Evolutionary conservation across 139 green algal genomes (phyloP).

Genomic region (Trebouxia sp.): DNA sequence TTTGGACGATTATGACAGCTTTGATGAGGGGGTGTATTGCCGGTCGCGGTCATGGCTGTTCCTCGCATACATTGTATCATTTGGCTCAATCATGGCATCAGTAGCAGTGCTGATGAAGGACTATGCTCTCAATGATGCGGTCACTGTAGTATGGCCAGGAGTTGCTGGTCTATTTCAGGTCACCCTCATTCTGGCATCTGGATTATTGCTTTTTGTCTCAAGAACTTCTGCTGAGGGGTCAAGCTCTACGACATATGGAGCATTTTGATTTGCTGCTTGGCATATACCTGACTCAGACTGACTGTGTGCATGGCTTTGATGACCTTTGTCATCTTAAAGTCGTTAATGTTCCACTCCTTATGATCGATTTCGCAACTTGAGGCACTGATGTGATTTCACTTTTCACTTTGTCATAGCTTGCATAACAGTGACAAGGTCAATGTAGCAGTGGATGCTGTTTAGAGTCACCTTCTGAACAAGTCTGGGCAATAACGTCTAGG

Average conservation of each 20-base stretch:
- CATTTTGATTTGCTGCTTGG: neutral
- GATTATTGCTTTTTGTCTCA: slow-evolving; percentile 77
- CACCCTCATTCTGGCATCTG: slow-evolving; percentile 68
- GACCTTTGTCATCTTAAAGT: no score
- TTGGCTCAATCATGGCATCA: slow-evolving; percentile 44
- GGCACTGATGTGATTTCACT: no score
- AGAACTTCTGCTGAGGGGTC: slow-evolving; percentile 45
- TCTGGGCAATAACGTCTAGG: no score
- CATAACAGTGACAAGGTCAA: no score
- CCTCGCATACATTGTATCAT: slow-evolving; percentile 84
- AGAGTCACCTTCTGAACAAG: no score
- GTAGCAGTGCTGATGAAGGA: slow-evolving; percentile 79
- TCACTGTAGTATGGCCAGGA: slow-evolving; percentile 31
- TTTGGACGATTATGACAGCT: slow-evolving; percentile 58
- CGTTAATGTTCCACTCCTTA: no score
- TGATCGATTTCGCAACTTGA: no score
- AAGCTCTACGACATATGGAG: neutral
- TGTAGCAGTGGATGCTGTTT: no score
- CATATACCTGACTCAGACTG: neutral
- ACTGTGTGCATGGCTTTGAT: no score
- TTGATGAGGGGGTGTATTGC: slow-evolving; percentile 52
- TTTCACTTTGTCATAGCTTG: no score
- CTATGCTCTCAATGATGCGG: slow-evolving; percentile 45
- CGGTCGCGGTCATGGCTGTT: slow-evolving; percentile 85
- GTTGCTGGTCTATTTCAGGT: slow-evolving; percentile 39